phyloP scores from a whole-genome alignment of 1,284 basidiomycete genomes.

The Leccinum brunneo-olivaceum region DNA sequence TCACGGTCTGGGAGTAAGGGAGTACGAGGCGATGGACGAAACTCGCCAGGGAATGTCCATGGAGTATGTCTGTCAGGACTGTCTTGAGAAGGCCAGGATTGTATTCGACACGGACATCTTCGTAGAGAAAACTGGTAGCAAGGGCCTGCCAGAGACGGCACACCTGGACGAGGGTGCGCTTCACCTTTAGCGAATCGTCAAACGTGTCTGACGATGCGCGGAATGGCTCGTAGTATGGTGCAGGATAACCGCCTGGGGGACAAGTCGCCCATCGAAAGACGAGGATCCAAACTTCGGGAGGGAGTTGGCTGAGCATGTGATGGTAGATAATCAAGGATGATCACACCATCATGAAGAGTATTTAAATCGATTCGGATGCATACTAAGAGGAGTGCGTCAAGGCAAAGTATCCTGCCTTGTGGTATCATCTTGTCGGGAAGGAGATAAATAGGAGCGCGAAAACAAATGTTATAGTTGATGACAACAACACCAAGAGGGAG shows the following conservation, averaged over 20 bases:
- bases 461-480: constrained; percentile 25
- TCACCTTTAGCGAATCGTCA: constrained; percentile 24
- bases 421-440: constrained; percentile 28
- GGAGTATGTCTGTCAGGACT: constrained; percentile 21
- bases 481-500: constrained; percentile 24
- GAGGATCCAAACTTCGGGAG: constrained; percentile 46
- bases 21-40: constrained; percentile 49
- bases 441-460: constrained; percentile 24
- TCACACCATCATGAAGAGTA: neutral
- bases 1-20: constrained; percentile 49
- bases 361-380: constrained; percentile 2
- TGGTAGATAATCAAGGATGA: no score
- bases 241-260: constrained; percentile 24
- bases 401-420: constrained; percentile 17
- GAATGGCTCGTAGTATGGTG: constrained; percentile 38
- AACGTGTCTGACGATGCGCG: constrained; percentile 25
- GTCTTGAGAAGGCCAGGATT: constrained; percentile 29
- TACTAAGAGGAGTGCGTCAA: constrained; percentile 4
- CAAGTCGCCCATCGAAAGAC: constrained; percentile 42
- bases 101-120: constrained; percentile 42
- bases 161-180: constrained; percentile 42
- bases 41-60: constrained; percentile 32
- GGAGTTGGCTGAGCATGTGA: constrained; percentile 30
- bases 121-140: constrained; percentile 42
- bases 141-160: constrained; percentile 50